Evolutionary conservation across 768 basidiomycete genomes (phyloP).

Genomic region (Suillus placidus): DNA sequence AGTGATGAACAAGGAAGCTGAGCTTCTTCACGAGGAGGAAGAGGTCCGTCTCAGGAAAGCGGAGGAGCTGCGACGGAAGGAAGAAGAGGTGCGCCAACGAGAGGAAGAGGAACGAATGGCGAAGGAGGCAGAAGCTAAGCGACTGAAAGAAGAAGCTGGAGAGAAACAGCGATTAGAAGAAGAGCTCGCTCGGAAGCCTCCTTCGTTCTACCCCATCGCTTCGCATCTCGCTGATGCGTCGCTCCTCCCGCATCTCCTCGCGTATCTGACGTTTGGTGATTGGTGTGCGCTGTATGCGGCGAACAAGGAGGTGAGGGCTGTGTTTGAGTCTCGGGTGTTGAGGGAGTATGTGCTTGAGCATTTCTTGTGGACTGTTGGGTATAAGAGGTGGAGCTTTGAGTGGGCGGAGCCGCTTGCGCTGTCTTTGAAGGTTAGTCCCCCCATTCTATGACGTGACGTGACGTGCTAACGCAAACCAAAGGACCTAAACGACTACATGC

Average conservation of each 20-base stretch:
- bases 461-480: constrained; percentile 32
- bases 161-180: constrained; percentile 9
- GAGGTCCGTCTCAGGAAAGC: background rate
- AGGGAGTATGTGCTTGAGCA: constrained; percentile 70
- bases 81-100: background rate
- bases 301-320: constrained; percentile 53
- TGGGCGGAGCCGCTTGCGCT: constrained; percentile 64
- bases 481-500: constrained; percentile 82
- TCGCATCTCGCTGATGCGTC: constrained; percentile 55
- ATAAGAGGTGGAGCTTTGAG: constrained; percentile 59
- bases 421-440: constrained; percentile 57
- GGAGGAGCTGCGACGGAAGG: background rate
- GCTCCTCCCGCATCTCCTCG: constrained; percentile 57
- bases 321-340: constrained; percentile 53
- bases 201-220: constrained; percentile 52
- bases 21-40: constrained; percentile 25
- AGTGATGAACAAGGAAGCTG: constrained; percentile 19
- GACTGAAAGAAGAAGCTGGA: constrained; percentile 2
- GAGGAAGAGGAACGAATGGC: constrained; percentile 13
- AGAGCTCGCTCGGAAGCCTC: constrained; percentile 25
- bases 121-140: constrained; percentile 13
- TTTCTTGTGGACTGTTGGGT: constrained; percentile 73
- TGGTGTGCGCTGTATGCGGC: constrained; percentile 64
- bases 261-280: constrained; percentile 69
- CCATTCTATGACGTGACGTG: background rate